Percentiles rank a stretch among this genome's conserved stretches.
These are phyloP conservation scores for Clarireedia monteithiana DNA, from an alignment of 2,329 filamentous ascomycete species.

Conservation along the genomic window DNA sequence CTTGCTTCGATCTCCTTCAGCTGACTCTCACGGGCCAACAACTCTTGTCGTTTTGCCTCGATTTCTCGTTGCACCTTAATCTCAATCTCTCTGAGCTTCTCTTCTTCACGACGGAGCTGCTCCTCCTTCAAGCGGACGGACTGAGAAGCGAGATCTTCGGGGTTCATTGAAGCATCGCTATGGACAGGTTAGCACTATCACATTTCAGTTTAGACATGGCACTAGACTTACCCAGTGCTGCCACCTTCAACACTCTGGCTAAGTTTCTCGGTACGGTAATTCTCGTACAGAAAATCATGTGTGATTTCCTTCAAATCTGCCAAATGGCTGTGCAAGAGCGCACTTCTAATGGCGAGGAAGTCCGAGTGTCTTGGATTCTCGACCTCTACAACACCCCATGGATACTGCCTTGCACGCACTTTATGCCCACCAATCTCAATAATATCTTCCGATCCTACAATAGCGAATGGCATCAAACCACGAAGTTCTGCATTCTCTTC, in stretches of 20 bases:
- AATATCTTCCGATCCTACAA: conserved; percentile 93
- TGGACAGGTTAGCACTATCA: conserved; percentile 24
- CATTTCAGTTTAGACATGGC: conserved; percentile 17
- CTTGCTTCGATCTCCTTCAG: conserved; percentile 97
- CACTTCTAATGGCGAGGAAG: conserved; percentile 94
- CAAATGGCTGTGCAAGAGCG: conserved; percentile 93
- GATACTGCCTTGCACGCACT: conserved; percentile 93
- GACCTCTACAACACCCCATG: conserved; percentile 97
- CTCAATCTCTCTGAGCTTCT: conserved; percentile 99
- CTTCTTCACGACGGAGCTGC: conserved; percentile 96
- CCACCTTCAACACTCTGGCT: conserved; percentile 97
- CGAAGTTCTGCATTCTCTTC: conserved; percentile 98
- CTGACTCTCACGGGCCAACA: conserved; percentile 94
- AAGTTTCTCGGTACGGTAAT: conserved; percentile 99
- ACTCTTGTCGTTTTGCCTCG: conserved; percentile 98
- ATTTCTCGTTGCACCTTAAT: conserved; percentile 99
- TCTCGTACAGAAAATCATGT: conserved; percentile 99
- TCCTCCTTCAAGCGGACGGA: conserved; percentile 99
- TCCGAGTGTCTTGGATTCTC: conserved; percentile 99
- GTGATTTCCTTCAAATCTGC: conserved; percentile 99
- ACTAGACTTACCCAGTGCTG: conserved; percentile 67
- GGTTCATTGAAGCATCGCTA: conserved; percentile 88
- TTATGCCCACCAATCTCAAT: conserved; percentile 89
- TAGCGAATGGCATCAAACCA: conserved; percentile 97
- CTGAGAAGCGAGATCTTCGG: conserved; percentile 92